Conservation (phyloP, 1,284 basidiomycete species). For the Ganoderma lucidum region DNA sequence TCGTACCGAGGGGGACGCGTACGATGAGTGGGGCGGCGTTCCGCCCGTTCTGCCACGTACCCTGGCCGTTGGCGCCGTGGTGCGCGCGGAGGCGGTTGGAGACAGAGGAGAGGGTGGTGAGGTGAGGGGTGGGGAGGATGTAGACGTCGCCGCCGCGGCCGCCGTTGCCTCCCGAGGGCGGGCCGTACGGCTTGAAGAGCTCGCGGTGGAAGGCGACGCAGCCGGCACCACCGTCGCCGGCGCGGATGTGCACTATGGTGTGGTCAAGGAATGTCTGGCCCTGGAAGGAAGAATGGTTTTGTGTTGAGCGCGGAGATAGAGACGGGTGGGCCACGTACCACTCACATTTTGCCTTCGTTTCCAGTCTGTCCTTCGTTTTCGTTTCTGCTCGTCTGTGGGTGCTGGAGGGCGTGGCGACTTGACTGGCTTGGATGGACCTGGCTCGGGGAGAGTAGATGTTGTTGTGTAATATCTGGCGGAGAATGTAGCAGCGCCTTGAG, state of each 20-base stretch:
- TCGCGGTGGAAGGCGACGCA: slow-evolving; percentile 87
- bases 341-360: slow-evolving; percentile 75
- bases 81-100: slow-evolving; percentile 72
- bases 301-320: not conserved
- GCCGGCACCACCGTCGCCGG: slow-evolving; percentile 87
- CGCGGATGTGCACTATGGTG: slow-evolving; percentile 77
- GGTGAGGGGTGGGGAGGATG: slow-evolving; percentile 75
- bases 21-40: slow-evolving; percentile 78
- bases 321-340: not conserved
- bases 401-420: not conserved
- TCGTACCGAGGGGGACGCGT: slow-evolving; percentile 87
- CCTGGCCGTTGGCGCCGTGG: slow-evolving; percentile 77
- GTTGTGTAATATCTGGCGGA: slow-evolving; percentile 18
- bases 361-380: slow-evolving; percentile 72
- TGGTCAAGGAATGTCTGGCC: slow-evolving; percentile 86
- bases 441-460: slow-evolving; percentile 16
- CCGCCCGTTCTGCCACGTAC: slow-evolving; percentile 86
- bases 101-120: slow-evolving; percentile 83
- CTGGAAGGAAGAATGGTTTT: slow-evolving; percentile 47
- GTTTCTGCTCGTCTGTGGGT: slow-evolving; percentile 33
- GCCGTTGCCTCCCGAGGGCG: slow-evolving; percentile 91
- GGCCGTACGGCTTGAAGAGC: slow-evolving; percentile 80
- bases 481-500: not conserved
- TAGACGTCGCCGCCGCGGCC: slow-evolving; percentile 90
- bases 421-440: slow-evolving; percentile 19